phyloP scores from a whole-genome alignment of 768 basidiomycete genomes.

The Mrakia hoshinonis region DNA sequence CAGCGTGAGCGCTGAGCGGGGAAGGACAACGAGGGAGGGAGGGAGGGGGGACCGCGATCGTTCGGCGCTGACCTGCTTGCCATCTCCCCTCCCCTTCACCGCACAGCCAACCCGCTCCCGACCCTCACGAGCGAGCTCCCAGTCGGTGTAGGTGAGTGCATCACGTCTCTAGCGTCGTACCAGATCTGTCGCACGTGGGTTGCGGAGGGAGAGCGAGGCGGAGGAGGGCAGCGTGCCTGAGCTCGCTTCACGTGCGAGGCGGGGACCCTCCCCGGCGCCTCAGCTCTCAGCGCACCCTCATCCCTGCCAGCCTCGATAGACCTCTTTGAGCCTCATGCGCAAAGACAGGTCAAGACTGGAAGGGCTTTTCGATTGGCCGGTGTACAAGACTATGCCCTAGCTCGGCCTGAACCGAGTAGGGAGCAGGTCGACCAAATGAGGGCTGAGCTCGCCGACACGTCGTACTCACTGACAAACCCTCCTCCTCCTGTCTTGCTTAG shows the following conservation, averaged over 20 bases:
- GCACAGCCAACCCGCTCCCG: slow-evolving; percentile 32
- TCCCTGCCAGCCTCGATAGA: no score
- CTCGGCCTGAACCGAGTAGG: background rate
- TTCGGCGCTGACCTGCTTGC: background rate
- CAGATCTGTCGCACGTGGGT: background rate
- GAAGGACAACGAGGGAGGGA: background rate
- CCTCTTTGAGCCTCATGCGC: no score
- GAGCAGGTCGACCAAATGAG: background rate
- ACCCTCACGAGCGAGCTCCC: slow-evolving; percentile 38
- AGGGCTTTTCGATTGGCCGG: no score
- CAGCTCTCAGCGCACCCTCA: no score
- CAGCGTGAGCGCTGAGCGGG: background rate
- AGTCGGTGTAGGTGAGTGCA: slow-evolving; percentile 38
- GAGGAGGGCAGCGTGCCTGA: background rate
- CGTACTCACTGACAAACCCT: background rate
- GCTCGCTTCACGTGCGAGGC: no score
- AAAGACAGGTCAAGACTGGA: no score
- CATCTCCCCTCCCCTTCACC: background rate
- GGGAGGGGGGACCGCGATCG: background rate
- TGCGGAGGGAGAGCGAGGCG: background rate
- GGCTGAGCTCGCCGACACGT: background rate
- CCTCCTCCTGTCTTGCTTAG: background rate
- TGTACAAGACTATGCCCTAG: no score
- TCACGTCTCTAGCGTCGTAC: background rate
- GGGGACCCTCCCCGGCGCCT: no score